Evolutionary conservation across 192 early-diverging fungal genomes (phyloP), one percentile per base, ranked within the genome.

Genomic region (Mortierella antarctica): DNA sequence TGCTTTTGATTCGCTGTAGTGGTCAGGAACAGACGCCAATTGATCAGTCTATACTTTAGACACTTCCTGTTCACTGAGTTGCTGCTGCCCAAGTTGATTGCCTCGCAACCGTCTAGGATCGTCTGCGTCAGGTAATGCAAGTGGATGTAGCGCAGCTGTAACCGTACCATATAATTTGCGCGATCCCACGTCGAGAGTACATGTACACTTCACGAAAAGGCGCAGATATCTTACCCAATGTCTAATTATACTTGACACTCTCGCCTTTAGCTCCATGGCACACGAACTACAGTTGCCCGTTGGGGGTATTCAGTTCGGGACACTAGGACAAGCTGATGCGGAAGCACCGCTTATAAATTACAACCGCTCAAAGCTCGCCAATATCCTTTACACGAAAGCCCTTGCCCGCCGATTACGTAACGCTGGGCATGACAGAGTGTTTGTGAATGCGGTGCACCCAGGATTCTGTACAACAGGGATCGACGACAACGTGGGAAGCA

Each of bases 291-390:
- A 23, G 41, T n/a, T 75, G 7, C 70, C 83, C 14, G 11, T 53
- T 12, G 73, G 82, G 51, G 78, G 69, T 17, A 70, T 90, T 52
- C 64, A 86, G n/a, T 86, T 79, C 41, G 87, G 88, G 0, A 73
- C 81, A 7, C 50, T 87, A 15, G 57, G 84, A 17, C 45, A 82
- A 60, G 58, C 68, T 23, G 62, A 83, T 49, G 64, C 45, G 20
- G 84, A 86, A 15, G 62, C 68, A 4, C 51, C 77, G 6, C 62
- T 65, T n/a, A 45, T 57, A 13, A 49, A 67, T 53, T 91, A 91
- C 69, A 84, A 80, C 23, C 72, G 83, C 17, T 81, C 83, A 10
- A 93, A 93, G 82, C 72, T 90, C 68, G 82, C 87, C 57, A 89
- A 88, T 51, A 73, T 87, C 23, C 74, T 87, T 17, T 91, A 89